Percentiles rank a stretch among this genome's conserved stretches.
These are phyloP conservation scores for Talaromyces marneffei DNA, from an alignment of 2,329 filamentous ascomycete genomes.

Conservation along the genomic window DNA sequence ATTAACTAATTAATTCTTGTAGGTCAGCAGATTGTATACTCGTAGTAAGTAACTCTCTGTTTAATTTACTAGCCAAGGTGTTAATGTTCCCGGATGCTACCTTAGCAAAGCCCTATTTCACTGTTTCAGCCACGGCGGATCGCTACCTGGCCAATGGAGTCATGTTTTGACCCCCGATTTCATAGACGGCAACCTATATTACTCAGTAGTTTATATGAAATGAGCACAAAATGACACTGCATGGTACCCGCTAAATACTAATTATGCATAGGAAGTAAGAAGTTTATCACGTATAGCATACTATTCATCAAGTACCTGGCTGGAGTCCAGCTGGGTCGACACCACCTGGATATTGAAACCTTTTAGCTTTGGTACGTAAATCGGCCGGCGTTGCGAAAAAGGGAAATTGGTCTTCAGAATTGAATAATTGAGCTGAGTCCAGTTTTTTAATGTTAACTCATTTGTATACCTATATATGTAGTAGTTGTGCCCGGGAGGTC, in stretches of 20 bases:
- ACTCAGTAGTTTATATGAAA: not conserved
- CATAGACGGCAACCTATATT: not conserved
- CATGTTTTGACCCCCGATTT: not conserved
- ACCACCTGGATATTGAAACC: not conserved
- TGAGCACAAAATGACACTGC: not conserved
- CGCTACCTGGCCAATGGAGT: not conserved
- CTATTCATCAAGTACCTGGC: not conserved
- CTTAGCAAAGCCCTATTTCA: slow-evolving; percentile 2
- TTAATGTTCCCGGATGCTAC: not conserved
- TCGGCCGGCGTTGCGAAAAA: slow-evolving; percentile 2
- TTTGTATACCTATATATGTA: not conserved
- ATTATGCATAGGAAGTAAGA: not conserved
- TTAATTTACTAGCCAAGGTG: not conserved
- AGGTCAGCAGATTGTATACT: not conserved
- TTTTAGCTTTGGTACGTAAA: not conserved
- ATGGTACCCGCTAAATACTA: not conserved
- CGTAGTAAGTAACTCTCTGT: not conserved
- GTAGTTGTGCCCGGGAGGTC: not conserved
- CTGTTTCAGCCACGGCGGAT: slow-evolving; percentile 1
- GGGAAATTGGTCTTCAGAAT: slow-evolving; percentile 9
- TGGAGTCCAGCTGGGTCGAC: not conserved
- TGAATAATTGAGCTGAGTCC: not conserved
- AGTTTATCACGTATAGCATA: not conserved
- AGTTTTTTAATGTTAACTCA: not conserved
- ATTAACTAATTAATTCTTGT: not conserved